phyloP scores from a whole-genome alignment of 495 filamentous ascomycete genomes.

The Elaphomyces granulatus region DNA sequence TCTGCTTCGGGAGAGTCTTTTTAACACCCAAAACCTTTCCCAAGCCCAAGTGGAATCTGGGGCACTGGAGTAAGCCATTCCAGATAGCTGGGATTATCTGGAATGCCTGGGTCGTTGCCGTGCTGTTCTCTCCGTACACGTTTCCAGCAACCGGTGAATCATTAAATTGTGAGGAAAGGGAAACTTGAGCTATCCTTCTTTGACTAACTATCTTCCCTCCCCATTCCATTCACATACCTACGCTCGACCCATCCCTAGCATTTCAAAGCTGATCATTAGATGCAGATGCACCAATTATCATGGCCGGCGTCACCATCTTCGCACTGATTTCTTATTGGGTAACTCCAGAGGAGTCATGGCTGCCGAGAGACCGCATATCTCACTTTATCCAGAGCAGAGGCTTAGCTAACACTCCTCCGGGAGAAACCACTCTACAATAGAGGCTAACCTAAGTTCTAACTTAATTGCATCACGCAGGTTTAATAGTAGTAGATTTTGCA shows the following conservation, averaged over 20 bases:
- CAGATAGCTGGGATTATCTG: slow-evolving; percentile 35
- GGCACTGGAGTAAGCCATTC: slow-evolving; percentile 31
- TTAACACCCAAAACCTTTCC: slow-evolving; percentile 34
- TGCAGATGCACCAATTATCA: slow-evolving; percentile 35
- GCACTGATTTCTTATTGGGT: slow-evolving; percentile 33
- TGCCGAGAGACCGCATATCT: slow-evolving; percentile 28
- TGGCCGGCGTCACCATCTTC: slow-evolving; percentile 34
- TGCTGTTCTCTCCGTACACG: slow-evolving; percentile 33
- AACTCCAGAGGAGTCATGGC: slow-evolving; percentile 34
- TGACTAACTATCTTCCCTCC: not conserved
- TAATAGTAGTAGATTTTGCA: too few species aligned
- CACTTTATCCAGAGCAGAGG: slow-evolving; percentile 35
- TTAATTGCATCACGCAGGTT: too few species aligned
- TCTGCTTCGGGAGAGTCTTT: slow-evolving; percentile 36
- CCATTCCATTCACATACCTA: too few species aligned
- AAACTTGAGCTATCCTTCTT: too few species aligned
- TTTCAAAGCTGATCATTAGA: too few species aligned
- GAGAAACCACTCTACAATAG: too few species aligned
- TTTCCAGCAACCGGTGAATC: slow-evolving; percentile 31
- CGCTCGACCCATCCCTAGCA: too few species aligned
- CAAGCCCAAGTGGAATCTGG: slow-evolving; percentile 32
- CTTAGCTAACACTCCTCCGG: too few species aligned
- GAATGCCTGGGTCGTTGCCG: slow-evolving; percentile 37
- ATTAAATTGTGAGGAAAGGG: slow-evolving; percentile 30
- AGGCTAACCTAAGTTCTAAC: too few species aligned